Conservation (phyloP, 495 filamentous ascomycete species). For the Lophium mytilinum region DNA sequence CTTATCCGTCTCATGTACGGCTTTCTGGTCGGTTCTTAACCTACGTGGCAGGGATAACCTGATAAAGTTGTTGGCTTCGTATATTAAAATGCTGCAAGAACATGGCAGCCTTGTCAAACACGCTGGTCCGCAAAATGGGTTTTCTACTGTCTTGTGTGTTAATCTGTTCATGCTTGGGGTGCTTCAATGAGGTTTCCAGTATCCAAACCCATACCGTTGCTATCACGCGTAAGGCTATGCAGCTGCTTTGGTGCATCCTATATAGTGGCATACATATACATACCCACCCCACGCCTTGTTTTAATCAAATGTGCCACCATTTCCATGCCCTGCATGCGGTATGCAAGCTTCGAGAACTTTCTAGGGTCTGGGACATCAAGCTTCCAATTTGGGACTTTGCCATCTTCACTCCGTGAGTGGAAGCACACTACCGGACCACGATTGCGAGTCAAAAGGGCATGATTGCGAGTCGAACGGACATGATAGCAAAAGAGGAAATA, state of each 20-base stretch:
- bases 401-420: too few relatives aligned
- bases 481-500: not conserved
- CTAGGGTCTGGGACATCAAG: not conserved
- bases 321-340: too few relatives aligned
- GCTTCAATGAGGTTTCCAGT: too few relatives aligned
- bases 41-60: not conserved
- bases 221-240: too few relatives aligned
- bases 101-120: not conserved
- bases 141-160: too few relatives aligned
- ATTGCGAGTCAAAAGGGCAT: not conserved
- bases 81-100: not conserved
- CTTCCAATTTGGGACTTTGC: not conserved
- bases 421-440: not conserved
- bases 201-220: too few relatives aligned
- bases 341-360: not conserved
- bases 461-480: not conserved
- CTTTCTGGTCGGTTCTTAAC: not conserved
- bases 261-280: too few relatives aligned
- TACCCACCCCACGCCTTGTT: too few relatives aligned
- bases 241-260: too few relatives aligned
- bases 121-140: too few relatives aligned
- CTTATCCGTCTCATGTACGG: not conserved
- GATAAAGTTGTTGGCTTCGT: not conserved
- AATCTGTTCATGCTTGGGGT: too few relatives aligned
- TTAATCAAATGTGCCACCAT: too few relatives aligned